Evolutionary conservation across 139 green algal species (phyloP), one percentile per base, ranked within the genome.

Genomic region (Chlorella sp.): DNA sequence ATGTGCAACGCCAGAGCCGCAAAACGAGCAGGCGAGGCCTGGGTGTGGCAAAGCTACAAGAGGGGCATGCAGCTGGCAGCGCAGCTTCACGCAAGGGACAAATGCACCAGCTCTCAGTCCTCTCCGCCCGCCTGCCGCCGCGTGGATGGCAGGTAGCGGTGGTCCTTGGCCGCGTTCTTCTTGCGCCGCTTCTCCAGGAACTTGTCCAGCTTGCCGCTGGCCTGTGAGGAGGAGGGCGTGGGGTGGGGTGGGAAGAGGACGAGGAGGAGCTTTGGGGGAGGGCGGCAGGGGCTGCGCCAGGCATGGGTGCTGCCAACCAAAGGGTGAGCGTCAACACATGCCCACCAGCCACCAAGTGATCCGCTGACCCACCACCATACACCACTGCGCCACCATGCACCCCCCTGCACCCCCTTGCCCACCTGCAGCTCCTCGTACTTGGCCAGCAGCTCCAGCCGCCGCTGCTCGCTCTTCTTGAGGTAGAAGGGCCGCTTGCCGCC

Each of bases 91-190:
- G n/a, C n/a, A n/a, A n/a, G n/a, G n/a, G n/a, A n/a, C n/a, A n/a
- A n/a, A n/a, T n/a, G n/a, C n/a, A n/a, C n/a, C n/a, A n/a, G n/a
- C n/a, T n/a, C 51, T 63, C 36, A 74, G 23, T 83, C 41, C 63
- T 38, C 39, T 62, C 78, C 78, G 28, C 62, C 78, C n/a, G 9
- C 32, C 21, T 30, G 41, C 28, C 83, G 74, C 3, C 88, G 83
- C 32, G 34, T 41, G 0, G 34, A 68, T 0, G 94, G 94, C 60
- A 96, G 64, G 82, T 94, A 94, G 38, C 92, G 87, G 88, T 98
- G 95, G 81, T 98, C 95, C 87, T 97, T 98, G 62, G 92, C 84
- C 12, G 95, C 95, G 83, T 98, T 98, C 83, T 95, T 95, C 85
- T 93, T 94, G 44, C 93, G 87, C 78, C 92, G 87, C 92, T 98